phyloP scores from a whole-genome alignment of 2,329 filamentous ascomycete species.

The Fusarium pininemorale region DNA sequence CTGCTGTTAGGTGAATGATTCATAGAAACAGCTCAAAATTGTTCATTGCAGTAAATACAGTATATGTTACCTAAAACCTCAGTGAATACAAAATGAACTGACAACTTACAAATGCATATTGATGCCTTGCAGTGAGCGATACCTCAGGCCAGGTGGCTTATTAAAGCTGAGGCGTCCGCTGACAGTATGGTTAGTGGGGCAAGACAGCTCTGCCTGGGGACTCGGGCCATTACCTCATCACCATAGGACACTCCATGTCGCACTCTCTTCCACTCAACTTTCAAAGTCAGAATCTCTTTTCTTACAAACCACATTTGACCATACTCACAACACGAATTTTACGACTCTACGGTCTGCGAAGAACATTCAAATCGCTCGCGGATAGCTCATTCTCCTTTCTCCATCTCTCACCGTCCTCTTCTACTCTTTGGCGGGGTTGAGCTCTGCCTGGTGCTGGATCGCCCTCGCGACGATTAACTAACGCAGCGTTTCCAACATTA shows the following conservation, averaged over 20 bases:
- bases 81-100: neutral
- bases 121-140: neutral
- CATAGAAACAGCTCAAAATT: neutral
- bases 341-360: slow-evolving; percentile 27
- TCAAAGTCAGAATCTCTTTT: slow-evolving; percentile 17
- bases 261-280: slow-evolving; percentile 25
- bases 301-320: slow-evolving; percentile 23
- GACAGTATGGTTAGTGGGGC: slow-evolving; percentile 12
- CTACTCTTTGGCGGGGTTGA: slow-evolving; percentile 48
- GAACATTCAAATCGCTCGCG: slow-evolving; percentile 17
- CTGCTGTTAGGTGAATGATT: neutral
- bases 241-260: slow-evolving; percentile 24
- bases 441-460: slow-evolving; percentile 50
- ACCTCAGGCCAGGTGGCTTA: slow-evolving; percentile 17
- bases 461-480: slow-evolving; percentile 34
- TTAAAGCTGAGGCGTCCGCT: slow-evolving; percentile 21
- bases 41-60: neutral
- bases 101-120: neutral
- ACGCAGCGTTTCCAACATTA: slow-evolving; percentile 47
- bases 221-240: slow-evolving; percentile 44
- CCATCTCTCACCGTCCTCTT: slow-evolving; percentile 21
- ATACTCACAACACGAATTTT: slow-evolving; percentile 11
- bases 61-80: too few species aligned
- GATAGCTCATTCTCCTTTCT: neutral
- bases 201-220: slow-evolving; percentile 19